phyloP scores from a whole-genome alignment of 768 basidiomycete species.

The Tephrocybe sp. region DNA sequence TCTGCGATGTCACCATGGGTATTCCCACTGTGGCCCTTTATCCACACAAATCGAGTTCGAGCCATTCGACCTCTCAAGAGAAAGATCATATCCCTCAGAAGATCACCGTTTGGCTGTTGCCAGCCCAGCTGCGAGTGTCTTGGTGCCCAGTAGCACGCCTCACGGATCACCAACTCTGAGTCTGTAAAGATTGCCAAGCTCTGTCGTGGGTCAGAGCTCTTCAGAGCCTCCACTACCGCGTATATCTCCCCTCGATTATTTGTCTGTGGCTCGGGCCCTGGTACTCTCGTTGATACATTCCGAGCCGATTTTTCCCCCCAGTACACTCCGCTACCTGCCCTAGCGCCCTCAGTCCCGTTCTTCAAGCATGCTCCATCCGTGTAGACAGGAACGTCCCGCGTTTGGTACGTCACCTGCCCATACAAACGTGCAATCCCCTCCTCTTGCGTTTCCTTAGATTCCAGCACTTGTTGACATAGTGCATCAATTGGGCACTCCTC shows the following conservation, averaged over 20 bases:
- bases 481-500: too few relatives aligned
- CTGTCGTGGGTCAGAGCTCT: neutral
- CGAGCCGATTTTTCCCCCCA: neutral
- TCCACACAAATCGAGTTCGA: neutral
- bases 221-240: neutral
- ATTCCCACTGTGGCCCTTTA: conserved; percentile 1
- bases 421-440: too few relatives aligned
- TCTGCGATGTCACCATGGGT: neutral
- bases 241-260: neutral
- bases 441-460: too few relatives aligned
- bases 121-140: conserved; percentile 27
- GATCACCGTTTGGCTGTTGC: conserved; percentile 15
- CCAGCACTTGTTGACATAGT: too few relatives aligned
- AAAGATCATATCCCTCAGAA: conserved; percentile 25
- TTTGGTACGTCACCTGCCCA: neutral
- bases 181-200: neutral
- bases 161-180: conserved; percentile 22
- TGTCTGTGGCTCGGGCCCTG: neutral
- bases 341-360: too few relatives aligned
- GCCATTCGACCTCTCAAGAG: neutral
- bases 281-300: neutral
- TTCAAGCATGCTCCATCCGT: too few relatives aligned
- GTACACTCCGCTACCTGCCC: neutral
- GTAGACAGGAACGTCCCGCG: neutral
- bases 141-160: conserved; percentile 34